Percentiles rank a stretch among this genome's conserved stretches.
phyloP scores from a whole-genome alignment of 179 eudicot species.

The Spergularia azorica region DNA sequence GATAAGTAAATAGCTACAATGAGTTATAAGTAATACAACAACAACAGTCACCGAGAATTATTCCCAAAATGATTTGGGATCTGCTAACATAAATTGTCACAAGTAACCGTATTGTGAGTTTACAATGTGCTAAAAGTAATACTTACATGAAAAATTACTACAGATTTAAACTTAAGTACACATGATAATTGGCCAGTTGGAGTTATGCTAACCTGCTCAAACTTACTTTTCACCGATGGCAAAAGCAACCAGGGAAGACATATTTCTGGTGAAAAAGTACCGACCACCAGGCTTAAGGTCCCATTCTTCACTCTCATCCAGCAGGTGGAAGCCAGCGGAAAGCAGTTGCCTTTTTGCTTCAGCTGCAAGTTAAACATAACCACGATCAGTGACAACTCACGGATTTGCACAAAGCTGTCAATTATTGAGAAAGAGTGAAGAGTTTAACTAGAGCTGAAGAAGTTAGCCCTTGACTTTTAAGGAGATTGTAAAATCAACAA shows the following conservation, averaged over 20 bases:
- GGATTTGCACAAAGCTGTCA: not conserved
- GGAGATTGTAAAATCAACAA: too few species aligned
- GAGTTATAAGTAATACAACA: too few species aligned
- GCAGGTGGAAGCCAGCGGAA: constrained; percentile 85
- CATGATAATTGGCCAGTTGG: not conserved
- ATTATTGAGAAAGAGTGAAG: not conserved
- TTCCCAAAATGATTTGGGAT: too few species aligned
- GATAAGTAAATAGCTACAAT: not conserved
- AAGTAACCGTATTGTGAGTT: too few species aligned
- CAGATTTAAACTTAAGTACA: too few species aligned
- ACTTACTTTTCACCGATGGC: constrained; percentile 91
- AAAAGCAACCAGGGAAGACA: constrained; percentile 96
- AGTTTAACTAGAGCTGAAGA: too few species aligned
- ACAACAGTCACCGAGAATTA: too few species aligned
- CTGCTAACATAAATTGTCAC: too few species aligned
- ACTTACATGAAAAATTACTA: not conserved
- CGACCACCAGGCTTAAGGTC: constrained; percentile 96
- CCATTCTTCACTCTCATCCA: constrained; percentile 90
- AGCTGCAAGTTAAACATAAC: constrained; percentile 47
- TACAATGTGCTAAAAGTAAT: not conserved
- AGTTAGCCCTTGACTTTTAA: too few species aligned
- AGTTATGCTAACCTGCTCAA: constrained; percentile 8
- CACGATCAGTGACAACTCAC: constrained; percentile 4
- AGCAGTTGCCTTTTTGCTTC: constrained; percentile 87
- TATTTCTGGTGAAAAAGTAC: constrained; percentile 91